phyloP scores from a whole-genome alignment of 1,284 basidiomycete species.

The Cutaneotrichosporon sp. region DNA sequence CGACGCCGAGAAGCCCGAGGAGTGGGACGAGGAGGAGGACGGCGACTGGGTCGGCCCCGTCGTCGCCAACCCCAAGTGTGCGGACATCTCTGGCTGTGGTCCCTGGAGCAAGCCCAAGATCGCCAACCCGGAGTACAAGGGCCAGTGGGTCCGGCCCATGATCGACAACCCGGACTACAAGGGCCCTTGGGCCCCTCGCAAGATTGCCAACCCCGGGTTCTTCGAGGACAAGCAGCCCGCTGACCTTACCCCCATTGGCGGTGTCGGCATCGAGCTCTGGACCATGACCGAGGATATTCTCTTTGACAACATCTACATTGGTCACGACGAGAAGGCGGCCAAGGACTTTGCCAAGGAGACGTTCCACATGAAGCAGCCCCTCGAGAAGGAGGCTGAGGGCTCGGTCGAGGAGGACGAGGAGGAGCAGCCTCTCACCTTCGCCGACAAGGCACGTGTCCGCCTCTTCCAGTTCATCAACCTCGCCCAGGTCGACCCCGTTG shows the following conservation, averaged over 20 bases:
- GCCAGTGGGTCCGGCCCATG: constrained; percentile 91
- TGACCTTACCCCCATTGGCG: constrained; percentile 83
- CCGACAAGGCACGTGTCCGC: constrained; percentile 48
- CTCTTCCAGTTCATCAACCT: constrained; percentile 51
- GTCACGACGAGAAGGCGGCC: constrained; percentile 80
- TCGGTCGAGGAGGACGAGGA: constrained; percentile 58
- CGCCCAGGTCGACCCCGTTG: constrained; percentile 46
- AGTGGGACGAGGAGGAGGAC: constrained; percentile 99
- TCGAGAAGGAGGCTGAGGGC: constrained; percentile 54
- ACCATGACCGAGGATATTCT: constrained; percentile 98
- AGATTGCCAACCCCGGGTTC: constrained; percentile 89
- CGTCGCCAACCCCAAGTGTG: constrained; percentile 84
- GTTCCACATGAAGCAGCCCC: constrained; percentile 70
- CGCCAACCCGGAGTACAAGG: constrained; percentile 89
- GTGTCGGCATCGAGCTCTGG: constrained; percentile 96
- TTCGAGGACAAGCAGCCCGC: constrained; percentile 86
- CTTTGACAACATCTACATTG: constrained; percentile 88
- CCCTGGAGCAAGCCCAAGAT: constrained; percentile 84
- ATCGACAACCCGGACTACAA: constrained; percentile 98
- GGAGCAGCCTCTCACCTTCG: constrained; percentile 27
- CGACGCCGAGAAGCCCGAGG: constrained; percentile 93
- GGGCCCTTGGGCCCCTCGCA: constrained; percentile 87
- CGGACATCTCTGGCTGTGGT: constrained; percentile 88
- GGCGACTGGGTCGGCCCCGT: constrained; percentile 95
- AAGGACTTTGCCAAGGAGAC: constrained; percentile 76